Percentiles rank a stretch among this genome's conserved stretches.
Conservation (phyloP, 192 early-diverging fungal species). For the Coemansia sp. region DNA sequence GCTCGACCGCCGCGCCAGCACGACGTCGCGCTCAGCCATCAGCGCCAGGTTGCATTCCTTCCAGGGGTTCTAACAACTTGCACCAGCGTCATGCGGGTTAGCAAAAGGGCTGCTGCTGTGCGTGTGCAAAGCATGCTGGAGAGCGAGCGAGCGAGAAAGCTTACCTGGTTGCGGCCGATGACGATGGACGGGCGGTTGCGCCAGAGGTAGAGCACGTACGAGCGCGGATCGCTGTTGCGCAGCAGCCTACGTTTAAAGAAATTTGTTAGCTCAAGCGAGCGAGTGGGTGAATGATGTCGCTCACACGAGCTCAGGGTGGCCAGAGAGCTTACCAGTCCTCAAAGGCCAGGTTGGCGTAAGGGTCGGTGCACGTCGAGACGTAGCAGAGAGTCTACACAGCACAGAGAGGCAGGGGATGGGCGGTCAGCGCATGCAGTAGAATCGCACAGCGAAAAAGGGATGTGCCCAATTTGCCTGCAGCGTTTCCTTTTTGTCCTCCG, state of each 20-base stretch:
- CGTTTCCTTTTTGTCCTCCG: background rate
- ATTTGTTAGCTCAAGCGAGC: too few species aligned
- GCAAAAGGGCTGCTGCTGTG: background rate
- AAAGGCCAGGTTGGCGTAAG: conserved; percentile 56
- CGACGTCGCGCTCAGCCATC: conserved; percentile 68
- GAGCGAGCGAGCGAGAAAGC: background rate
- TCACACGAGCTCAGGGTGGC: background rate
- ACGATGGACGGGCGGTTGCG: conserved; percentile 88
- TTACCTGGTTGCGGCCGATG: conserved; percentile 92
- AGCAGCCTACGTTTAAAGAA: conserved; percentile 65
- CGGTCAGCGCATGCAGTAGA: conserved; percentile 2
- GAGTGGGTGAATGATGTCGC: too few species aligned
- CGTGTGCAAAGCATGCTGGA: background rate
- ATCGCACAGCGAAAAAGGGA: background rate
- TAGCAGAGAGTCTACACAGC: conserved; percentile 36
- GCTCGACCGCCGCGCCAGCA: conserved; percentile 85
- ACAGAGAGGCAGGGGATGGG: background rate
- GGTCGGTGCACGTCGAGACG: conserved; percentile 41
- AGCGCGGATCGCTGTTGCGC: conserved; percentile 66
- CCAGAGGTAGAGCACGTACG: conserved; percentile 82
- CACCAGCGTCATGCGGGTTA: too few species aligned
- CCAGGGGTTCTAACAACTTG: conserved; percentile 89
- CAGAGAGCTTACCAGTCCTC: conserved; percentile 42
- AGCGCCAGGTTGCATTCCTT: conserved; percentile 87
- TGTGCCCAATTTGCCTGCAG: conserved; percentile 6